Conservation (phyloP, 1,284 basidiomycete species). For the Coniferiporia weirii region DNA sequence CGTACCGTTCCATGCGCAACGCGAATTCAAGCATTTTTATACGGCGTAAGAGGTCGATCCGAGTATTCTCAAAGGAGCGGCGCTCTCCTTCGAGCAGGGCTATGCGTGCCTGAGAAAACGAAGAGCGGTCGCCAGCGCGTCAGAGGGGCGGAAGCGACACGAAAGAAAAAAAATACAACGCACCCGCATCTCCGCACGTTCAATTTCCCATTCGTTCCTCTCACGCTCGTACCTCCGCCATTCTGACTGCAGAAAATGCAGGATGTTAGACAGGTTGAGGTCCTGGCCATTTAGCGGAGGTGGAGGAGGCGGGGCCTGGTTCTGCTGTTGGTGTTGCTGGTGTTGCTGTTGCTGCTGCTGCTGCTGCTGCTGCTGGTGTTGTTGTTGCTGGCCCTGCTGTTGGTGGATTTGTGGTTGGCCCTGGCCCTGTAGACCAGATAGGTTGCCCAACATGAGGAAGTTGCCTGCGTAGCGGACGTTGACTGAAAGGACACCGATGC, state of each 20-base stretch:
- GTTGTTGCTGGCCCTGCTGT: slow-evolving; percentile 40
- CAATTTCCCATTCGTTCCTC: slow-evolving; percentile 99
- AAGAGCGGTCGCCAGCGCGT: not conserved
- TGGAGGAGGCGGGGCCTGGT: slow-evolving; percentile 58
- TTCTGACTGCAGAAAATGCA: slow-evolving; percentile 97
- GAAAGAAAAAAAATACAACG: slow-evolving; percentile 34
- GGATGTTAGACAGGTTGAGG: slow-evolving; percentile 89
- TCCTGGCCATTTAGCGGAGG: slow-evolving; percentile 80
- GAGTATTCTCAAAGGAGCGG: slow-evolving; percentile 93
- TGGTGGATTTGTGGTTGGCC: slow-evolving; percentile 39
- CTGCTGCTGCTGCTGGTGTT: slow-evolving; percentile 41
- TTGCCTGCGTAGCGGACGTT: slow-evolving; percentile 3
- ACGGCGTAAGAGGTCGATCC: slow-evolving; percentile 90
- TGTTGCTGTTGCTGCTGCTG: slow-evolving; percentile 50
- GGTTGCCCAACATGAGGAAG: slow-evolving; percentile 43
- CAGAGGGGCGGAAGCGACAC: not conserved
- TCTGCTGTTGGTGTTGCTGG: slow-evolving; percentile 48
- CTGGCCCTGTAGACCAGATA: slow-evolving; percentile 36
- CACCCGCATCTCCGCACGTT: slow-evolving; percentile 97
- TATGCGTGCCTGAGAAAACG: slow-evolving; percentile 72
- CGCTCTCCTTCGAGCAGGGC: slow-evolving; percentile 97
- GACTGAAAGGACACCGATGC: not conserved
- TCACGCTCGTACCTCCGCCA: slow-evolving; percentile 96
- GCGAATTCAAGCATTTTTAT: slow-evolving; percentile 99
- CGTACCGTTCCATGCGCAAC: slow-evolving; percentile 87